Evolutionary conservation across 2,329 filamentous ascomycete genomes (phyloP), one percentile per base, ranked within the genome.

Genomic region (Calonectria multiphialidica): DNA sequence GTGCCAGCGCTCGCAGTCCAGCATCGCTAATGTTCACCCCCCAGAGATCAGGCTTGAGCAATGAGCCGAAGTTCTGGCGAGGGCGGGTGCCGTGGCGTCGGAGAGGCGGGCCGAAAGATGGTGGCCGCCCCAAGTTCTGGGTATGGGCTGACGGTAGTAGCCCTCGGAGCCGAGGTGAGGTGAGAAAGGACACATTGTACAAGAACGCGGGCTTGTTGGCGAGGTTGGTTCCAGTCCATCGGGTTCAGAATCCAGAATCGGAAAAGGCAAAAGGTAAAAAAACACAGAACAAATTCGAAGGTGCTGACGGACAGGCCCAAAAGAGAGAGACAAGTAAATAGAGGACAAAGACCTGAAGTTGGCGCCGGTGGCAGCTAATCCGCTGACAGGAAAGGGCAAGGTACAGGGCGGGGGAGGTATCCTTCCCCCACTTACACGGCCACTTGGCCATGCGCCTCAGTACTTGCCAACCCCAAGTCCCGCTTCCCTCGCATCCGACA

Each of bases 91-190:
- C 71, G 77, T 75, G 72, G 73, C 80, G 72, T 75, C 81, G 82
- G 82, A 80, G 74, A 82, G 79, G 78, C 82, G 82, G 82, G 80
- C 82, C 82, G 82, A 79, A 78, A 79, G 76, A 74, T 77, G 74
- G 75, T 55, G 69, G 72, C 66, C 73, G 74, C 69, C 75, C 71
- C n/a, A 49, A 75, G 68, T 73, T 72, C 66, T 71, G 72, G 72
- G 70, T 74, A 77, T 78, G 74, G 75, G 76, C 76, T 79, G 73
- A 79, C 77, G 67, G 71, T 9, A 37, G 53, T 37, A 47, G 47
- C 18, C 67, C 68, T 66, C 53, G 72, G 66, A 75, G 66, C 53
- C 61, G 40, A 72, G 71, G 64, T 53, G 49, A 59, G 57, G 47
- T 35, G 35, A 66, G 42, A 70, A 70, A 71, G 65, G 42, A 66